Base-by-base conservation (phyloP, 139 green algal genomes). In the Edaphochlamys debaryana region DNA sequence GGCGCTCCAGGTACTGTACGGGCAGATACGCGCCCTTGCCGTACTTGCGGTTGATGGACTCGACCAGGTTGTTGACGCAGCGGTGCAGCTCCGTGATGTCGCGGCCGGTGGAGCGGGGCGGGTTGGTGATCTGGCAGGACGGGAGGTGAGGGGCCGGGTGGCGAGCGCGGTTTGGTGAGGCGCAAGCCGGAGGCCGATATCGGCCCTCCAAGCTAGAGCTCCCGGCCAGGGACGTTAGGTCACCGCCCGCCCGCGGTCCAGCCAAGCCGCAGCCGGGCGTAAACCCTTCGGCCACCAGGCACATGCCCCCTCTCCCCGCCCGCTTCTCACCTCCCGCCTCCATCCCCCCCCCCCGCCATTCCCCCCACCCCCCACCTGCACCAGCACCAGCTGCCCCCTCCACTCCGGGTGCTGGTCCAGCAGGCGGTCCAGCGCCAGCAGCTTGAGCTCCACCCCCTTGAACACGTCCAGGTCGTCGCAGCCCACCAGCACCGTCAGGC, bases 391-490 rank as follows among this genome's bases (percentile, higher is more conserved):
- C 79, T 92, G 89, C 22, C 93, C 94, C 29, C 87, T 80, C 95
- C 94, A 92, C n/a, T 99, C 95, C 0, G 94, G 88, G 84, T 99
- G 95, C 68, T 95, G 80, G 30, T 95, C 90, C 87, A 99, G 89
- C 74, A 99, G 80, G 19, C 91, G 78, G 86, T 98, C 93, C 82
- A 97, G 94, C 0, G 96, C 96, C 70, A 89, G 72, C 62, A 95
- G 90, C 87, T 95, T 95, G 9, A 95, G 87, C 79, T 95, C 92
- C 63, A 95, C 92, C 29, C 92, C 92, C 88, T 99, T 99, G 91
- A 99, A 99, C 58, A 95, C 79, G 85, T 99, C 97, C 92, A 99
- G 94, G 90, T 99, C 97, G 80, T 99, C 97, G 52, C 98, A 91
- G 17, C 96, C 97, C 52, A 99, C 75, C 74, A 99, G 82, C 60